These are phyloP conservation scores for Sarocladium brachiariae DNA, from an alignment of 2,329 filamentous ascomycete species.

Conservation along the genomic window DNA sequence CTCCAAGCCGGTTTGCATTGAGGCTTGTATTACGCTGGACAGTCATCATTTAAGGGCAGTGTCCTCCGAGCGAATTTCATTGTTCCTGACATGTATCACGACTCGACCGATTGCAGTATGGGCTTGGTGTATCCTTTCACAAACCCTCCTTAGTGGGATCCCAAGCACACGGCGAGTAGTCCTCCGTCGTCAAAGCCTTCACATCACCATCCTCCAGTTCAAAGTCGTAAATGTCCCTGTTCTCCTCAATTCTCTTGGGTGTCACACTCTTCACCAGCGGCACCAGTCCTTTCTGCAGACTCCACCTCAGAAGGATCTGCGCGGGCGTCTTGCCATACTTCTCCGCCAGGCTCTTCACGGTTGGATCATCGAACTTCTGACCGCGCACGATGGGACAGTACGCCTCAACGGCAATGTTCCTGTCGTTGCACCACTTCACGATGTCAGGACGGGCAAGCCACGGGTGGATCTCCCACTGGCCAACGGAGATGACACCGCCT, in stretches of 20 bases:
- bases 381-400: conserved; percentile 59
- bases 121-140: not conserved
- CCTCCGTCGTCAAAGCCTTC: conserved; percentile 38
- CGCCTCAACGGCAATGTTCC: conserved; percentile 56
- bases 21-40: too few relatives aligned
- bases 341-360: conserved; percentile 55
- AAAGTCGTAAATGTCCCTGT: conserved; percentile 50
- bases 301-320: conserved; percentile 75
- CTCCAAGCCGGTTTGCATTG: too few relatives aligned
- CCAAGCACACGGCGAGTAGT: conserved; percentile 51
- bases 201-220: conserved; percentile 48
- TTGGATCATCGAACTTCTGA: conserved; percentile 62
- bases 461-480: conserved; percentile 85
- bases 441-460: conserved; percentile 80
- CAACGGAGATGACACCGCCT: conserved; percentile 70
- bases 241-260: conserved; percentile 58
- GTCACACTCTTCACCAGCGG: conserved; percentile 71
- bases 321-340: conserved; percentile 69
- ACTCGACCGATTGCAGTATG: too few relatives aligned
- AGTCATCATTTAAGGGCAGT: too few relatives aligned
- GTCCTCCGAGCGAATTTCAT: too few relatives aligned
- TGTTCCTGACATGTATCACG: too few relatives aligned
- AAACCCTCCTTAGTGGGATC: conserved; percentile 45
- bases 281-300: conserved; percentile 69
- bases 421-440: conserved; percentile 64